These are phyloP conservation scores for Rosa persica DNA, from an alignment of 306 rosid genomes.

Conservation along the genomic window DNA sequence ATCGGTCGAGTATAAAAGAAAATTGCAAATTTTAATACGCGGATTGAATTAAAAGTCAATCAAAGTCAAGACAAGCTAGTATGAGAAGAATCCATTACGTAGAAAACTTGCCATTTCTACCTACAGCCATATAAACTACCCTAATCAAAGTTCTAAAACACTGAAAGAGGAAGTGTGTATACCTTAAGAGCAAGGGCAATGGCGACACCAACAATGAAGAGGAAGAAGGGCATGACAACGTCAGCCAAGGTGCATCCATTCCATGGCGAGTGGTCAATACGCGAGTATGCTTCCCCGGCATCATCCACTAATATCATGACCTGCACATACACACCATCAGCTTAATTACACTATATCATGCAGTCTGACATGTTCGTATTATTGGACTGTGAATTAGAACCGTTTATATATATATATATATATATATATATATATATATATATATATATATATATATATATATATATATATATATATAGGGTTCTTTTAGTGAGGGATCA, in stretches of 20 bases:
- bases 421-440: too few species aligned
- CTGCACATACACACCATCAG: conserved; percentile 28
- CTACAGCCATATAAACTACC: background rate
- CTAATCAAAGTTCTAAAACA: background rate
- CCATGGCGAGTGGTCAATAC: conserved; percentile 92
- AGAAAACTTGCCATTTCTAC: background rate
- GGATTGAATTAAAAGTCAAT: background rate
- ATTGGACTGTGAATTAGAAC: background rate
- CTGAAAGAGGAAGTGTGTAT: background rate
- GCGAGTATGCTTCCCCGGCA: conserved; percentile 74
- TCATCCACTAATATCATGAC: conserved; percentile 85
- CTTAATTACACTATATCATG: background rate
- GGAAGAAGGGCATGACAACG: conserved; percentile 94
- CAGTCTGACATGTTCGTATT: background rate
- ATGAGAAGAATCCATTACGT: background rate
- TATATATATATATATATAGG: too few species aligned
- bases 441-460: too few species aligned
- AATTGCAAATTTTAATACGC: background rate
- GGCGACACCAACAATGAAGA: conserved; percentile 89
- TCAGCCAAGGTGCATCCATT: conserved; percentile 92
- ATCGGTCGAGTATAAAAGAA: background rate
- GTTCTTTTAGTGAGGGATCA: too few species aligned
- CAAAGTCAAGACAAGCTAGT: background rate
- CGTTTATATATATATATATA: background rate
- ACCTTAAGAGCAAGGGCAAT: conserved; percentile 92